phyloP scores from a whole-genome alignment of 805 yeast species.

The Starmerella apis region DNA sequence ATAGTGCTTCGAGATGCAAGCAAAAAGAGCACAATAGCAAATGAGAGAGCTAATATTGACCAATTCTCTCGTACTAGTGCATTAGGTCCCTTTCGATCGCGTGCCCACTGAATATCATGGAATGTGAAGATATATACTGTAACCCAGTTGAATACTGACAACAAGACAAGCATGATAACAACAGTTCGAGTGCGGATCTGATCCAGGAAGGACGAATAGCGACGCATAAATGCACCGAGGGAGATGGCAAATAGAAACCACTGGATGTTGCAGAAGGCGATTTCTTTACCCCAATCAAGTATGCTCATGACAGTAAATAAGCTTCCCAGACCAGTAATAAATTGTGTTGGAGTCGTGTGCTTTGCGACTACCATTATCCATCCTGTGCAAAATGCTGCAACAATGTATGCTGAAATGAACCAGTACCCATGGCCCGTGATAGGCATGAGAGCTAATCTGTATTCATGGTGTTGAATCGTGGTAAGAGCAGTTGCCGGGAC shows the following conservation, averaged over 20 bases:
- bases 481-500: neutral
- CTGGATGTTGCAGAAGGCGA: constrained; percentile 9
- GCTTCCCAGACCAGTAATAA: constrained; percentile 4
- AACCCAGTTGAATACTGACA: constrained; percentile 1
- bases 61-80: constrained; percentile 14
- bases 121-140: constrained; percentile 8
- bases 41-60: constrained; percentile 7
- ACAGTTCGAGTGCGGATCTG: constrained; percentile 7
- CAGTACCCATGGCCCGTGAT: constrained; percentile 12
- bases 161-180: neutral
- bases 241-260: constrained; percentile 13
- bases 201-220: neutral
- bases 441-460: constrained; percentile 5
- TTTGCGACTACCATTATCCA: constrained; percentile 9
- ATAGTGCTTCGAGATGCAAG: constrained; percentile 3
- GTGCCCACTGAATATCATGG: constrained; percentile 3
- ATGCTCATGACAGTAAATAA: constrained; percentile 7
- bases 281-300: constrained; percentile 4
- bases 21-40: constrained; percentile 7
- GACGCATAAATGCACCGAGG: constrained; percentile 15
- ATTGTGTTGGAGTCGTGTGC: constrained; percentile 11
- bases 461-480: neutral
- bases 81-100: constrained; percentile 9
- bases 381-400: constrained; percentile 10
- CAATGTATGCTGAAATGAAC: constrained; percentile 15